Evolutionary conservation across 371 early-diverging fungal species (phyloP).

Genomic region (Syncephalastrum sp.): DNA sequence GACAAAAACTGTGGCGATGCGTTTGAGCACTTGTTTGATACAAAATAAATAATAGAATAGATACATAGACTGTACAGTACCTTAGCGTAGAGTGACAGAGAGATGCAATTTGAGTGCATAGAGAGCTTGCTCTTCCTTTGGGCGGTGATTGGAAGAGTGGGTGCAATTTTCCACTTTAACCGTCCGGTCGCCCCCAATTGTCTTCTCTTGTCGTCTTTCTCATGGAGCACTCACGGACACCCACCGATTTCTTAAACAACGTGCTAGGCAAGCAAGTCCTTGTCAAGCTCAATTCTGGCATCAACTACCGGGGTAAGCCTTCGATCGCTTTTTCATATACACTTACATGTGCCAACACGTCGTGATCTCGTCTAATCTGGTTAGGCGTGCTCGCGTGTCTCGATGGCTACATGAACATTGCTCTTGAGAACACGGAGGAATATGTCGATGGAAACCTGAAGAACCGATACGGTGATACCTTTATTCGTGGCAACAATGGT

Average conservation of each 20-base stretch:
- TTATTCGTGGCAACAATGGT: constrained; percentile 98
- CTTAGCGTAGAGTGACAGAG: no score
- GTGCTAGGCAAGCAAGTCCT: constrained; percentile 83
- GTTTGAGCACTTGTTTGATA: constrained; percentile 38
- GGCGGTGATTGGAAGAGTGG: no score
- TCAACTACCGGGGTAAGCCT: constrained; percentile 85
- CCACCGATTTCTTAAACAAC: constrained; percentile 80
- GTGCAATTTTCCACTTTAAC: no score
- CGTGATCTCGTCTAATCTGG: background rate
- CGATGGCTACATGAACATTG: constrained; percentile 99
- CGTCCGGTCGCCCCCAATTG: no score
- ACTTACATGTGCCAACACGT: background rate
- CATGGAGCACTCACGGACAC: constrained; percentile 45
- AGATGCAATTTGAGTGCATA: no score
- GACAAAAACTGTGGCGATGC: constrained; percentile 36
- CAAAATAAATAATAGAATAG: no score
- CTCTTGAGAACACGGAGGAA: constrained; percentile 94
- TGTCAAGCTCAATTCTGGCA: constrained; percentile 92
- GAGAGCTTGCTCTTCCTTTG: no score
- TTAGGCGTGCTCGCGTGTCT: constrained; percentile 90
- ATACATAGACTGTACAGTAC: no score
- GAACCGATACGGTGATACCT: constrained; percentile 93
- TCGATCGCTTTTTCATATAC: no score
- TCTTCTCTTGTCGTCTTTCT: no score
- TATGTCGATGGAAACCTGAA: constrained; percentile 90